Evolutionary conservation across 768 basidiomycete genomes (phyloP).

Genomic region (Trametes cinnabarina): DNA sequence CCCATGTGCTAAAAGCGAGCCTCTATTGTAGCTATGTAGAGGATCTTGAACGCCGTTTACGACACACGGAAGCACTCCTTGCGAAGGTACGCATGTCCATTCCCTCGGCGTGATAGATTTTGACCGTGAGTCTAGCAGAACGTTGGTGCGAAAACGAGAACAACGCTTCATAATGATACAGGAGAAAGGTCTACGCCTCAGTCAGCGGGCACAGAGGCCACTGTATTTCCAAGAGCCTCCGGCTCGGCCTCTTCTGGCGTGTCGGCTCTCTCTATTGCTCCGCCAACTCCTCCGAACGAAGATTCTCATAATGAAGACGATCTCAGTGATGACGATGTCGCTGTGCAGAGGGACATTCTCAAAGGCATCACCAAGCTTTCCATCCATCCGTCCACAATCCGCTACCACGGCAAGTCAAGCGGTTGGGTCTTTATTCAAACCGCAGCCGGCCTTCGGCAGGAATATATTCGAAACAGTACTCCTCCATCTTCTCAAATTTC

Average conservation of each 20-base stretch:
- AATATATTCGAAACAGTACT: conserved; percentile 27
- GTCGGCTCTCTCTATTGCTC: not conserved
- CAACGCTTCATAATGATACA: not conserved
- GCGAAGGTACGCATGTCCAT: conserved; percentile 7
- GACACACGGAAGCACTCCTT: conserved; percentile 30
- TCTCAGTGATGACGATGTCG: conserved; percentile 26
- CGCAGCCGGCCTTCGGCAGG: conserved; percentile 38
- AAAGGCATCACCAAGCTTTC: conserved; percentile 27
- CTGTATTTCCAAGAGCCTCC: not conserved
- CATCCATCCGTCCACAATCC: conserved; percentile 25
- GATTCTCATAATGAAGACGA: conserved; percentile 25
- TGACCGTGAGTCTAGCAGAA: not conserved
- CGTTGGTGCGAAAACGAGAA: not conserved
- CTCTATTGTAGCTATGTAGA: conserved; percentile 15
- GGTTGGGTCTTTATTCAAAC: conserved; percentile 40
- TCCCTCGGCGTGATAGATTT: no score
- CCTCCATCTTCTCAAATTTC: not conserved
- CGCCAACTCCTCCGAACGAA: not conserved
- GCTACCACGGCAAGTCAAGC: conserved; percentile 44
- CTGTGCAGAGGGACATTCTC: conserved; percentile 23
- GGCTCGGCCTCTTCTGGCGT: not conserved
- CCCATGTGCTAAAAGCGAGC: not conserved
- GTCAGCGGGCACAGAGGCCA: not conserved
- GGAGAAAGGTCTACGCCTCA: not conserved
- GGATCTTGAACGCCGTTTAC: conserved; percentile 28